A percentile compares a stretch with the other conserved stretches of the same genome.
These are phyloP conservation scores for Phyllosticta capitalensis DNA, from an alignment of 2,329 filamentous ascomycete species.

Conservation along the genomic window DNA sequence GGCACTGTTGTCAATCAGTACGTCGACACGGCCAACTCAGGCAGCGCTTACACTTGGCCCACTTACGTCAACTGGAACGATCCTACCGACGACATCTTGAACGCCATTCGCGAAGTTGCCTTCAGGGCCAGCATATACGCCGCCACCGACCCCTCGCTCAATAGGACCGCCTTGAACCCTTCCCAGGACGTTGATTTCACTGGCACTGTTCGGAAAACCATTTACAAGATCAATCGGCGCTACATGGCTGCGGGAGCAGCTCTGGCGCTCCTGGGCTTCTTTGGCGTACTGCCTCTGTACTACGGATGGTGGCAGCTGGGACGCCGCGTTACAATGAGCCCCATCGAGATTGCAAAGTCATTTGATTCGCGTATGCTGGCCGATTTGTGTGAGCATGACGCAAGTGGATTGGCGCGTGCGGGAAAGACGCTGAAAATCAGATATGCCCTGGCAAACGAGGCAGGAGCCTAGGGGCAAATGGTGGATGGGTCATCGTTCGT, in stretches of 20 bases:
- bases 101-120: background rate
- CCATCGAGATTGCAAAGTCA: background rate
- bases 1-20: background rate
- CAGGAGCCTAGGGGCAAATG: no score
- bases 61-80: background rate
- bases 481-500: no score
- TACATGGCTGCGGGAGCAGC: background rate
- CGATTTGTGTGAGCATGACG: no score
- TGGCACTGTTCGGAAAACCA: background rate
- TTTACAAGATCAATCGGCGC: no score
- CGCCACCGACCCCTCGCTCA: background rate
- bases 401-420: no score
- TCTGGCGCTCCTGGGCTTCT: background rate
- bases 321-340: background rate
- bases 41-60: background rate
- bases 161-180: background rate
- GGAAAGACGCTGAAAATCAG: background rate
- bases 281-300: background rate
- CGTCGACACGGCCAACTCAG: background rate
- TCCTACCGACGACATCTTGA: background rate
- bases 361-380: background rate
- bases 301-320: background rate
- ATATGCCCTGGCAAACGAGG: background rate
- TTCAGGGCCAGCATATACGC: background rate
- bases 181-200: background rate